Conservation (phyloP, 2,329 filamentous ascomycete genomes). For the Aspergillus sp. region DNA sequence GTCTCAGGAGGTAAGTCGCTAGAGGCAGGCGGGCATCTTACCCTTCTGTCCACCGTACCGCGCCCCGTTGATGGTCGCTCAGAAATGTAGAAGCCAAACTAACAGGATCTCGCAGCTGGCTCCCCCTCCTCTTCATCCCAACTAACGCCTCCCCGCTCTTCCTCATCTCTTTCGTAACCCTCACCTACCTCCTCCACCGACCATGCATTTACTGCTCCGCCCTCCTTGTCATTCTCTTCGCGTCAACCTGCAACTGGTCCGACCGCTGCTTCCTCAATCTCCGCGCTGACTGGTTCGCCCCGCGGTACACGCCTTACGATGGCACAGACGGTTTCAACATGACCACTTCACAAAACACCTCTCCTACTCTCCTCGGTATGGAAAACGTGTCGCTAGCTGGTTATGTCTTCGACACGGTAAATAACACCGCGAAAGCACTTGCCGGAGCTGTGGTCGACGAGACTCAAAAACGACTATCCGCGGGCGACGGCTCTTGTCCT, state of each 20-base stretch:
- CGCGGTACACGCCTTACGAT: constrained; percentile 54
- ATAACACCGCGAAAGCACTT: constrained; percentile 69
- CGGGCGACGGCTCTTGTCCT: background rate
- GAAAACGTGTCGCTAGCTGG: constrained; percentile 34
- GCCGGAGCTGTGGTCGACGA: constrained; percentile 67
- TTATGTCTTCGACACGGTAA: constrained; percentile 53
- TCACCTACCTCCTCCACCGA: constrained; percentile 93
- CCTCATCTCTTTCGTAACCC: constrained; percentile 84
- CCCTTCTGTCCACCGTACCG: too few relatives aligned
- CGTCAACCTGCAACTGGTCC: constrained; percentile 86
- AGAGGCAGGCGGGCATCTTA: constrained; percentile 12
- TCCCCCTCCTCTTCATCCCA: constrained; percentile 84
- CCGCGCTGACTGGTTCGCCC: constrained; percentile 86
- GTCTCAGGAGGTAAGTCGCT: constrained; percentile 58
- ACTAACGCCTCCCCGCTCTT: constrained; percentile 82
- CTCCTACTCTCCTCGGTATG: constrained; percentile 25
- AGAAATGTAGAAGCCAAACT: background rate
- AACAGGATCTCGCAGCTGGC: constrained; percentile 59
- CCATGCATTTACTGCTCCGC: constrained; percentile 98
- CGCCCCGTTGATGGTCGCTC: background rate
- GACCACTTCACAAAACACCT: constrained; percentile 7
- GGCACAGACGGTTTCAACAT: constrained; percentile 13
- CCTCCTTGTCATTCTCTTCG: constrained; percentile 89
- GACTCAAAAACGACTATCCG: constrained; percentile 42
- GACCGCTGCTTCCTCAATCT: constrained; percentile 93